A percentile compares a stretch with the other conserved stretches of the same genome.
Conservation (phyloP, 1,139 yeast species). For the Eremothecium sinecaudum region DNA sequence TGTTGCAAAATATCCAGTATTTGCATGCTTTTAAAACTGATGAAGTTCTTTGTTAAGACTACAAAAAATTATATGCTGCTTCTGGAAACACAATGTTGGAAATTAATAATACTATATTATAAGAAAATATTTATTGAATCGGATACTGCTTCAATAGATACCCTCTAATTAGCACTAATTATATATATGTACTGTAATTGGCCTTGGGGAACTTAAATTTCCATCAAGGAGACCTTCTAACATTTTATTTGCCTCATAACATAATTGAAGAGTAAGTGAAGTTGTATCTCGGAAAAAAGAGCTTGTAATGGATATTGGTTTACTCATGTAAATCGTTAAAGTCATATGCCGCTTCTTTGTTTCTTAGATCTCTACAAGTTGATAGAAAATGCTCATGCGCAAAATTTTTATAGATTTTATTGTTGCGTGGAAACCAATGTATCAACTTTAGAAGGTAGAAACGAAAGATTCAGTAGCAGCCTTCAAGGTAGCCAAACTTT, state of each 20-base stretch:
- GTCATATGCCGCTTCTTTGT: conserved; percentile 12
- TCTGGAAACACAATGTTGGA: too few relatives aligned
- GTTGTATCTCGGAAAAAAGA: neutral
- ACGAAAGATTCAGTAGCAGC: conserved; percentile 84
- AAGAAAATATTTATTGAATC: neutral
- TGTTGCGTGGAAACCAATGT: conserved; percentile 3
- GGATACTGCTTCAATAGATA: neutral
- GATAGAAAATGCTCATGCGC: conserved; percentile 1
- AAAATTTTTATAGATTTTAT: neutral
- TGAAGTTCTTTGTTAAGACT: too few relatives aligned
- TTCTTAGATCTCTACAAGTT: neutral
- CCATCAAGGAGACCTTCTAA: too few relatives aligned
- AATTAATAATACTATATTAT: too few relatives aligned
- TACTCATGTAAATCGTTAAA: conserved; percentile 16
- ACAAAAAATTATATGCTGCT: too few relatives aligned
- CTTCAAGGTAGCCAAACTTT: conserved; percentile 79
- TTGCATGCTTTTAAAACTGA: too few relatives aligned
- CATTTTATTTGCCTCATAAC: too few relatives aligned
- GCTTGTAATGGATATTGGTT: neutral
- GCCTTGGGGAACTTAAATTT: too few relatives aligned
- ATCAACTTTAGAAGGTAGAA: conserved; percentile 56
- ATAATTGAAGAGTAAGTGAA: neutral
- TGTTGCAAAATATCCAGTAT: too few relatives aligned
- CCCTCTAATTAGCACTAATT: neutral
- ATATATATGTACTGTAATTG: neutral